Percentiles rank a stretch among this genome's conserved stretches.
Conservation (phyloP, 2,329 filamentous ascomycete genomes). For the Rasamsonia emersonii region DNA sequence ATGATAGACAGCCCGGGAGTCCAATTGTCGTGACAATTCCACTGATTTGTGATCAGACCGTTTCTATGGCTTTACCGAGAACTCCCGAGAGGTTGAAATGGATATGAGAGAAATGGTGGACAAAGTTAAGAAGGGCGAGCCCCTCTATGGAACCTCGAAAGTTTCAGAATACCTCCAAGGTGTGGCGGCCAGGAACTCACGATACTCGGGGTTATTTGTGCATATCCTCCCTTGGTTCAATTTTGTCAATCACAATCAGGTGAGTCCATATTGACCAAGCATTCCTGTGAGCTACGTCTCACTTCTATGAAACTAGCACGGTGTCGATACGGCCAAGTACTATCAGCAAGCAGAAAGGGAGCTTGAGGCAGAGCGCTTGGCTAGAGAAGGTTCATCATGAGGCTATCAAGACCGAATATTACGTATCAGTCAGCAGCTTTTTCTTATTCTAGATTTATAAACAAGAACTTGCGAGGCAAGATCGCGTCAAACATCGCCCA, state of each 20-base stretch:
- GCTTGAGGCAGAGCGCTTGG: slow-evolving; percentile 65
- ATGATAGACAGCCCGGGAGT: slow-evolving; percentile 1
- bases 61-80: slow-evolving; percentile 93
- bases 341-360: slow-evolving; percentile 92
- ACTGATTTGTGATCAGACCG: slow-evolving; percentile 54
- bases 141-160: slow-evolving; percentile 73
- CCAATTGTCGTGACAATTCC: too few species aligned
- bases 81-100: slow-evolving; percentile 82
- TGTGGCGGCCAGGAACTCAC: slow-evolving; percentile 81
- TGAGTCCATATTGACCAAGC: slow-evolving; percentile 21
- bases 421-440: too few species aligned
- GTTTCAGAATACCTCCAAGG: slow-evolving; percentile 88
- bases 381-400: slow-evolving; percentile 19
- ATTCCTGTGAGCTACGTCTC: slow-evolving; percentile 4
- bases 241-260: slow-evolving; percentile 85
- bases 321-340: slow-evolving; percentile 97
- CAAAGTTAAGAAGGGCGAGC: slow-evolving; percentile 86
- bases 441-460: too few species aligned
- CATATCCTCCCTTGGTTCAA: slow-evolving; percentile 94
- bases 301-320: slow-evolving; percentile 53
- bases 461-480: too few species aligned
- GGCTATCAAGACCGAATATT: slow-evolving; percentile 1
- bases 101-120: slow-evolving; percentile 98
- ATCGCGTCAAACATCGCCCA: too few species aligned
- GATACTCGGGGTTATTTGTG: slow-evolving; percentile 77